Percentiles rank a stretch among this genome's conserved stretches.
Evolutionary conservation across 768 basidiomycete species (phyloP).

Genomic region (Kwoniella newhampshirensis): DNA sequence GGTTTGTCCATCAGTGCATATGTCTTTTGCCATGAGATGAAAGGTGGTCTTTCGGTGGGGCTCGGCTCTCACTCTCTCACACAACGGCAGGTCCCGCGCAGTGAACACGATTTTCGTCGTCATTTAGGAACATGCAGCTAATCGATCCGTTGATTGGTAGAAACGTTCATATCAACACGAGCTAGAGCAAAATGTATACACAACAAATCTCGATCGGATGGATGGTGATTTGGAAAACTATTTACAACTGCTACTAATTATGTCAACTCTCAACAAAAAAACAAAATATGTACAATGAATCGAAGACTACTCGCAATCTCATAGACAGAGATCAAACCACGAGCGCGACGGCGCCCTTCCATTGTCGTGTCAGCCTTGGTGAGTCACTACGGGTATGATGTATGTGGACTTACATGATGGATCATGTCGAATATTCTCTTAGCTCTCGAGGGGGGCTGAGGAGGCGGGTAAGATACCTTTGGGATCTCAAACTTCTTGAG

Average conservation of each 20-base stretch:
- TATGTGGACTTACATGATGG: slow-evolving; percentile 21
- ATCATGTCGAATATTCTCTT: slow-evolving; percentile 17
- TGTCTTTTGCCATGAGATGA: too few species aligned
- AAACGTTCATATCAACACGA: too few species aligned
- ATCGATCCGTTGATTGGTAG: too few species aligned
- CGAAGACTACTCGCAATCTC: neutral
- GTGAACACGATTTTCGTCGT: too few species aligned
- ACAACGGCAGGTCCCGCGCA: too few species aligned
- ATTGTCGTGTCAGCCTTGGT: neutral
- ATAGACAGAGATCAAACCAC: slow-evolving; percentile 12
- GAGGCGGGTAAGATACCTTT: neutral
- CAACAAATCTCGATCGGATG: neutral
- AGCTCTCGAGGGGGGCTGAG: slow-evolving; percentile 10
- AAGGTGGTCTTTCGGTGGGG: too few species aligned
- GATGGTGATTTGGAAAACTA: too few species aligned
- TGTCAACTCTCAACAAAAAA: too few species aligned
- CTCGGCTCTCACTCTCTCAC: too few species aligned
- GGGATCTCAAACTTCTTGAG: neutral
- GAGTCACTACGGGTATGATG: neutral
- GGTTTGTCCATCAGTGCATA: too few species aligned
- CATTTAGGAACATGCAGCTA: too few species aligned
- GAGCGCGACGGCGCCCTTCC: slow-evolving; percentile 21
- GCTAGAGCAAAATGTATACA: neutral
- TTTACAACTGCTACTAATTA: too few species aligned
- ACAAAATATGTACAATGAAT: neutral